phyloP scores from a whole-genome alignment of 1,284 basidiomycete genomes.

The Leccinum cinnamomeum region DNA sequence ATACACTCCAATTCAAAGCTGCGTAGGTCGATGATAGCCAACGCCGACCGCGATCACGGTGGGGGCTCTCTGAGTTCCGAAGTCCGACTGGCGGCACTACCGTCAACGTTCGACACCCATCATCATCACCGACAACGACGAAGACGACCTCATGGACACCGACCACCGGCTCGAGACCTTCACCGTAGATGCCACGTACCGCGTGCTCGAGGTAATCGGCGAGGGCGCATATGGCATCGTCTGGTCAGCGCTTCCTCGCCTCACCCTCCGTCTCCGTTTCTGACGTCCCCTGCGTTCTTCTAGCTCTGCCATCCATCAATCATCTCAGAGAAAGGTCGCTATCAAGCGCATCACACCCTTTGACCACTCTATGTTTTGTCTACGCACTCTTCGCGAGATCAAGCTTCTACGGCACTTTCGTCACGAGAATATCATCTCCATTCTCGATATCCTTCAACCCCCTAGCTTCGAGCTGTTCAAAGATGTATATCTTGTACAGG shows the following conservation, averaged over 20 bases:
- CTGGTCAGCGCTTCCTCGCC: conserved; percentile 41
- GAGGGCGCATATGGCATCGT: conserved; percentile 88
- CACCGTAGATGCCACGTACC: conserved; percentile 59
- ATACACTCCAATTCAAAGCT: background rate
- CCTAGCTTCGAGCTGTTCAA: conserved; percentile 65
- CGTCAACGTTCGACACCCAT: background rate
- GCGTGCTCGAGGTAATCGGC: conserved; percentile 88
- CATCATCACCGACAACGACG: conserved; percentile 13
- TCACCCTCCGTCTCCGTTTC: background rate
- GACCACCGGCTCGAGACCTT: conserved; percentile 33
- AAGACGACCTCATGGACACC: conserved; percentile 19
- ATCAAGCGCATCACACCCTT: conserved; percentile 86
- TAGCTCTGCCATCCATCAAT: conserved; percentile 68
- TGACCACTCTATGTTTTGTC: conserved; percentile 87
- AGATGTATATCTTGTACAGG: conserved; percentile 87
- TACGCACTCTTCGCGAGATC: conserved; percentile 83
- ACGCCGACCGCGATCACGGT: conserved; percentile 3
- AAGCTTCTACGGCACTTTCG: conserved; percentile 62
- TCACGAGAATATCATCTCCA: conserved; percentile 71
- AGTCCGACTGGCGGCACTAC: conserved; percentile 20
- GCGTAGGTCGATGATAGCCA: conserved; percentile 1
- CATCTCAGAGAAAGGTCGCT: conserved; percentile 67
- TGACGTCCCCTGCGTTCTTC: conserved; percentile 5
- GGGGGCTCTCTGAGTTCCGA: conserved; percentile 18
- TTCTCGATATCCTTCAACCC: conserved; percentile 75